Evolutionary conservation across 352 stramenopile genomes (phyloP), one percentile per base, ranked within the genome.

Genomic region (Globisporangium spiculum): DNA sequence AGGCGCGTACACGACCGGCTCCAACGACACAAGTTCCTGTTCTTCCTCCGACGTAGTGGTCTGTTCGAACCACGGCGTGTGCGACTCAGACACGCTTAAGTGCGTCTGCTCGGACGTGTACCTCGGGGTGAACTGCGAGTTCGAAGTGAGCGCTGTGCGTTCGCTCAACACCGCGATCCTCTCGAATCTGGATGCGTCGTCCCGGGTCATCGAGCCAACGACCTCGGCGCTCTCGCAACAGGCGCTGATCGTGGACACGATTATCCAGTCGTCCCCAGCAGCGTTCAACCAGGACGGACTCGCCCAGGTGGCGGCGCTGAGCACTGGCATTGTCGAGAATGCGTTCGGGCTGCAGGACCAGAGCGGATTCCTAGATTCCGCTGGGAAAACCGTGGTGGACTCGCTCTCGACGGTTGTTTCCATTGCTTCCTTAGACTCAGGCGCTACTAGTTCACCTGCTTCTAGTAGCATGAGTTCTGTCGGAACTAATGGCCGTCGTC

Each of bases 171-270:
- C 65, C 20, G 67, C 58, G 16, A 88, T 94, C 36, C 71, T 94
- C 18, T 55, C 73, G 1, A 84, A 74, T 0, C 71, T 92, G 0
- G 68, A 68, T 3, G 64, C 10, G 2, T 63, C 78, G 1, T 65
- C 79, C 0, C 61, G 64, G 14, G 57, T 69, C 0, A 63, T 80
- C 3, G 79, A 94, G 55, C 75, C 81, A 1, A 87, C 75, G 16
- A 73, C 63, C 1, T 78, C 74, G 1, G 73, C 73, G 1, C 80
- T 94, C 16, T 77, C 74, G 1, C 86, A 90, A 46, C 81, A 88
- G 62, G 80, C 77, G 4, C 67, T 75, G 7, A 79, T 90, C 10
- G 58, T 88, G 10, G 64, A 75, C 2, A 86, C 76, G 1, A 67
- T 92, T 6, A 67, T 87, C 22, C 68, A 80, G 38, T 74, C 75